Evolutionary conservation across 2,329 filamentous ascomycete species (phyloP), one percentile per base, ranked within the genome.

Genomic region (Fusarium goolgardi): DNA sequence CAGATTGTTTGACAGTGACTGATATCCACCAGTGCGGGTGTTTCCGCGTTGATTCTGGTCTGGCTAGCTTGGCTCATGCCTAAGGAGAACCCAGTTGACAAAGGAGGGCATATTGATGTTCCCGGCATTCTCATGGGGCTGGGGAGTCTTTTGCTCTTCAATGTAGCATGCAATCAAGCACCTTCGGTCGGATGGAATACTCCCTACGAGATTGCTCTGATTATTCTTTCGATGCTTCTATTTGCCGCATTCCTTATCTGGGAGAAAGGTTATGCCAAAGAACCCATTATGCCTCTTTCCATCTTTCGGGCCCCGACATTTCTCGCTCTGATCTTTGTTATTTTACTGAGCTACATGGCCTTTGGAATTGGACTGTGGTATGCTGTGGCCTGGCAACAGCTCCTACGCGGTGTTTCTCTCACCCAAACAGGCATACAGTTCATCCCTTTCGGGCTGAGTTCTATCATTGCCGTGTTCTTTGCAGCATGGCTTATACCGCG

Each of bases 351-450:
- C 31, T 85, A 82, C 71, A 85, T 85, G 82, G 76, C 79, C 1
- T 75, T 82, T 16, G 82, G 82, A 0, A 83, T 81, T n/a, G 71
- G 78, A 0, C 71, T 84, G 10, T 86, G 82, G 81, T 86, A 86
- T 72, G 78, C 81, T 46, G 71, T 81, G 2, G 72, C 80, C 6
- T 85, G 81, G 81, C 72, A 81, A 31, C 78, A 82, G 57, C 37
- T 80, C 12, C 70, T 85, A 6, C 80, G 83, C 15, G 69, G 78
- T n/a, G 76, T 76, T 75, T 45, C 68, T 80, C 7, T 81, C 79
- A 2, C 63, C 0, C 49, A 39, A 9, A 46, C 51, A 20, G 55
- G 61, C 4, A 6, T 61, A 1, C 20, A 61, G 2, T 65, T 59
- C 7, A 27, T 65, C 0, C 61, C 61, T 0, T 65, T 65, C 6